A percentile compares a stretch with the other conserved stretches of the same genome.
Conservation (phyloP, 495 filamentous ascomycete genomes). For the Aspergillus baeticus region DNA sequence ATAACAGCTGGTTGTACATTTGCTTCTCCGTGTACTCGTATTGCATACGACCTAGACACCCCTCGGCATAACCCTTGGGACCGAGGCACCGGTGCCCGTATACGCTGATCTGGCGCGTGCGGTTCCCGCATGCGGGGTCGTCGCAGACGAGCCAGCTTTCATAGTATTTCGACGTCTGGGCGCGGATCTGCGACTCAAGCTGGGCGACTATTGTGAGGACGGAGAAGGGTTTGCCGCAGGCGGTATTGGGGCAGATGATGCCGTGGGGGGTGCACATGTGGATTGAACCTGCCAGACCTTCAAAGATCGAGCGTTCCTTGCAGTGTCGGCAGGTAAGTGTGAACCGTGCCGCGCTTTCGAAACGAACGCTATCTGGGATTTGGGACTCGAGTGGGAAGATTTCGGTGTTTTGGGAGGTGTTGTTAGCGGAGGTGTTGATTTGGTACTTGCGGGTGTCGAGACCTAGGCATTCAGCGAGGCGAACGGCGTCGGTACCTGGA, state of each 20-base stretch:
- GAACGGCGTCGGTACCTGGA: conserved; percentile 80
- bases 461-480: conserved; percentile 89
- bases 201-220: conserved; percentile 79
- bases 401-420: conserved; percentile 51
- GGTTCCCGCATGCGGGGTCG: conserved; percentile 79
- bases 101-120: conserved; percentile 88
- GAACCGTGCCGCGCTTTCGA: conserved; percentile 73
- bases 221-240: conserved; percentile 62
- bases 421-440: conserved; percentile 57
- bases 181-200: conserved; percentile 78
- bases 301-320: conserved; percentile 67
- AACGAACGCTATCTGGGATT: conserved; percentile 80
- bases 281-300: conserved; percentile 62
- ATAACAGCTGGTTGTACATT: conserved; percentile 92
- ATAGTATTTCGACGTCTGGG: conserved; percentile 79
- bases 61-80: conserved; percentile 73
- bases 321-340: conserved; percentile 78
- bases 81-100: conserved; percentile 89
- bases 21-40: conserved; percentile 87
- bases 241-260: conserved; percentile 62
- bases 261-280: conserved; percentile 68
- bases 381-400: conserved; percentile 91
- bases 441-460: conserved; percentile 87
- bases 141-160: conserved; percentile 89
- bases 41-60: conserved; percentile 83